These are phyloP conservation scores for Suillus tomentosus DNA, from an alignment of 768 basidiomycete species.

Conservation along the genomic window DNA sequence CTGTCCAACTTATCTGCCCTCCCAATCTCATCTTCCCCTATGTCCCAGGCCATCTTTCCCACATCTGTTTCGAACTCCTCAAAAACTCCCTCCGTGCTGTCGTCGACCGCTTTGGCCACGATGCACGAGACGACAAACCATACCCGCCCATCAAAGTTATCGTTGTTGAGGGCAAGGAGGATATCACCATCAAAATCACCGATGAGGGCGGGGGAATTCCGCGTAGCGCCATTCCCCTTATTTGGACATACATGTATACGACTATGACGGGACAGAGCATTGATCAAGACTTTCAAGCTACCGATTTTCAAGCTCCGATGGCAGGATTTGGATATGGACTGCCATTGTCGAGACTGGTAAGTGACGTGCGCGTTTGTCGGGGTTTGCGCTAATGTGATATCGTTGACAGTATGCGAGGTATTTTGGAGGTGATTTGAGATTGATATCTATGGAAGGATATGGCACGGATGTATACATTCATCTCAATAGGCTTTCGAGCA, in stretches of 20 bases:
- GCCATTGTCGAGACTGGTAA: slow-evolving; percentile 85
- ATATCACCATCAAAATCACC: slow-evolving; percentile 98
- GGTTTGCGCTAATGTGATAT: slow-evolving; percentile 2
- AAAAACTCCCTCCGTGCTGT: slow-evolving; percentile 98
- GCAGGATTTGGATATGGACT: slow-evolving; percentile 96
- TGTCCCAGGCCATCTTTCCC: slow-evolving; percentile 94
- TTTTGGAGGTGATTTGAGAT: slow-evolving; percentile 88
- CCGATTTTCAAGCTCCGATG: slow-evolving; percentile 97
- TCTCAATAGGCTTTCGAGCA: slow-evolving; percentile 81
- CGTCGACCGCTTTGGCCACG: slow-evolving; percentile 88
- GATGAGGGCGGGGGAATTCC: slow-evolving; percentile 98
- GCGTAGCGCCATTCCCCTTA: slow-evolving; percentile 81
- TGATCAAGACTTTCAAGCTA: slow-evolving; percentile 77
- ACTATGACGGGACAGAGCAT: slow-evolving; percentile 74
- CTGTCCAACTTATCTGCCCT: slow-evolving; percentile 95
- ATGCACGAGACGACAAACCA: slow-evolving; percentile 27
- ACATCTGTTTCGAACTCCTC: slow-evolving; percentile 95
- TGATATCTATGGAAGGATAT: slow-evolving; percentile 99
- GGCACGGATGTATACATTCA: slow-evolving; percentile 95
- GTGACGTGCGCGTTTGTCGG: slow-evolving; percentile 29
- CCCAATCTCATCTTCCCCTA: slow-evolving; percentile 85
- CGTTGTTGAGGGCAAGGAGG: slow-evolving; percentile 96
- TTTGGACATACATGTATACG: slow-evolving; percentile 99
- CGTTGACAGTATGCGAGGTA: slow-evolving; percentile 81
- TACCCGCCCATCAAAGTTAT: slow-evolving; percentile 93